Evolutionary conservation across 169 alveolate species (phyloP).

Genomic region (Plasmodium coatneyi): DNA sequence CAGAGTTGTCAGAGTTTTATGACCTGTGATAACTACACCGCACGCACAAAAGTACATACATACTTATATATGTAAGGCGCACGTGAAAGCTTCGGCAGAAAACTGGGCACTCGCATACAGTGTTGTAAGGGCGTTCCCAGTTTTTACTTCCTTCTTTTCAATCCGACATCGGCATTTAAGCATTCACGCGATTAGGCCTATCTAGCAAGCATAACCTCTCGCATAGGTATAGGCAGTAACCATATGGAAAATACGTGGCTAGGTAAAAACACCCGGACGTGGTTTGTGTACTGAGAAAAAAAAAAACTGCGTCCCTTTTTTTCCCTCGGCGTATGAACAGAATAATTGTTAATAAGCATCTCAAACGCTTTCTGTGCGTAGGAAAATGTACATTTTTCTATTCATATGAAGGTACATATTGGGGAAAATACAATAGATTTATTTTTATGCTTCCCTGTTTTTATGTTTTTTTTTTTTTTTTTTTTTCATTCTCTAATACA

Average conservation of each 20-base stretch:
- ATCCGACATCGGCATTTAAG: background rate
- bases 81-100: background rate
- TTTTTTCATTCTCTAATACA: background rate
- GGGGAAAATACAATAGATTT: background rate
- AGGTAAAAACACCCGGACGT: background rate
- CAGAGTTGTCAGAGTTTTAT: background rate
- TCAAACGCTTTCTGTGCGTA: background rate
- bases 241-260: background rate
- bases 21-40: background rate
- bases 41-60: background rate
- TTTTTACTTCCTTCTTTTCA: background rate
- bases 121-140: background rate
- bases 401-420: background rate
- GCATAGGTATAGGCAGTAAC: background rate
- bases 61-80: background rate
- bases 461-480: background rate
- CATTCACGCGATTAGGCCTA: background rate
- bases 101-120: background rate
- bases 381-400: background rate
- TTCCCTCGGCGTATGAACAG: background rate
- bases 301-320: background rate
- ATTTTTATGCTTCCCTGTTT: background rate
- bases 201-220: background rate
- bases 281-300: background rate
- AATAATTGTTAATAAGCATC: background rate